Conservation (phyloP, 495 filamentous ascomycete species). For the Hamigera avellanea region DNA sequence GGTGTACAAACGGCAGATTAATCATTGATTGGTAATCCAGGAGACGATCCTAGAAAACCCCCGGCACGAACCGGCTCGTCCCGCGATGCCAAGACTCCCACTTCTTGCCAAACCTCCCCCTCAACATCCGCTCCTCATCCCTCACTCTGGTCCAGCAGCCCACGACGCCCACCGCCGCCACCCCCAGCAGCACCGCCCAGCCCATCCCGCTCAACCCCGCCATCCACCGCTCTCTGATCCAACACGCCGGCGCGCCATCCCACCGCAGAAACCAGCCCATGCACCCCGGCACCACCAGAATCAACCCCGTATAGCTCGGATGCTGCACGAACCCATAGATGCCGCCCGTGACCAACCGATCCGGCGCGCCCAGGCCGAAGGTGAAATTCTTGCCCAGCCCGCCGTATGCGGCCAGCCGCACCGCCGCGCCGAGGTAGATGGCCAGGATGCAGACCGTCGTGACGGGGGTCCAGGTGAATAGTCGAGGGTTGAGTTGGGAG, state of each 20-base stretch:
- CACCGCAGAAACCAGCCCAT: conserved; percentile 18
- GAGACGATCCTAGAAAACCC: background rate
- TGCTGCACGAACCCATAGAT: conserved; percentile 36
- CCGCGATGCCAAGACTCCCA: conserved; percentile 32
- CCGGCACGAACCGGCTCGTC: conserved; percentile 17
- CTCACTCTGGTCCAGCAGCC: conserved; percentile 13
- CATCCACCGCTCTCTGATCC: too few relatives aligned
- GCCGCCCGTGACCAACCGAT: conserved; percentile 27
- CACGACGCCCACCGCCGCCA: background rate
- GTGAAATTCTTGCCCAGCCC: conserved; percentile 36
- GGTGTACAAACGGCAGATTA: too few relatives aligned
- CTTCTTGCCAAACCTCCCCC: conserved; percentile 22
- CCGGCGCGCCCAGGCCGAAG: conserved; percentile 32
- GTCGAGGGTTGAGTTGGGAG: too few relatives aligned
- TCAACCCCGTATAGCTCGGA: conserved; percentile 32
- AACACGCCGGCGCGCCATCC: conserved; percentile 20
- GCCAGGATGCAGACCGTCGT: conserved; percentile 11
- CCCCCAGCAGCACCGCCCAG: conserved; percentile 3
- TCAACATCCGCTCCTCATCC: conserved; percentile 35
- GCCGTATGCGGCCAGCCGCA: conserved; percentile 24
- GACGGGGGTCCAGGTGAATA: conserved; percentile 19
- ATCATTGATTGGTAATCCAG: too few relatives aligned
- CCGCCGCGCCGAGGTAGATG: conserved; percentile 17
- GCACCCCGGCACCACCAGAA: conserved; percentile 10
- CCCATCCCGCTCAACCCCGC: too few relatives aligned